Conservation (phyloP, 2,329 filamentous ascomycete species). For the Chrysoporthe puriensis region DNA sequence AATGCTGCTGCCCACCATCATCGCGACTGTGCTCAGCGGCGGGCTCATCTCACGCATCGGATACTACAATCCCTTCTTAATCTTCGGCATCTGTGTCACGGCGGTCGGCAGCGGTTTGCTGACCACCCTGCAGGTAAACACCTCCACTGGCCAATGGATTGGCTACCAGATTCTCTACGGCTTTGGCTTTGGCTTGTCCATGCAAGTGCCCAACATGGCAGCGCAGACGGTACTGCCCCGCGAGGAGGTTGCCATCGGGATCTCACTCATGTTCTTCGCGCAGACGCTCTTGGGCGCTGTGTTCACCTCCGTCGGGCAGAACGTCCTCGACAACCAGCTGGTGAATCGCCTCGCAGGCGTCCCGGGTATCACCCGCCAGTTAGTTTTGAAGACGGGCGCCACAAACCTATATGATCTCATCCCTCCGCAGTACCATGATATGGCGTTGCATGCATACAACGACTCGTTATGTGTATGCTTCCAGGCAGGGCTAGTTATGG, state of each 20-base stretch:
- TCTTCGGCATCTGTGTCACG: conserved; percentile 34
- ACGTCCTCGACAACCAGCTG: conserved; percentile 43
- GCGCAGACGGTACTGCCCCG: conserved; percentile 47
- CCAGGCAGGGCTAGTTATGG: conserved; percentile 58
- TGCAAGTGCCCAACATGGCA: conserved; percentile 42
- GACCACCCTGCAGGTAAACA: conserved; percentile 39
- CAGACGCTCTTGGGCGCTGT: conserved; percentile 52
- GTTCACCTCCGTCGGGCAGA: conserved; percentile 51
- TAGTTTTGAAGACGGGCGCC: conserved; percentile 43
- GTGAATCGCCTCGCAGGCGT: conserved; percentile 36
- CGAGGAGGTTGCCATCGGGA: conserved; percentile 50
- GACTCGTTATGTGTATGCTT: conserved; percentile 56
- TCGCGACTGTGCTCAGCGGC: conserved; percentile 33
- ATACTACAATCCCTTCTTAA: conserved; percentile 42
- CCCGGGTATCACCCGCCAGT: conserved; percentile 39
- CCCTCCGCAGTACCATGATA: conserved; percentile 44
- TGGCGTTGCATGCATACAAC: conserved; percentile 62
- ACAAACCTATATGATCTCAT: conserved; percentile 58
- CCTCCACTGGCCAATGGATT: conserved; percentile 40
- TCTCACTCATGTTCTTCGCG: conserved; percentile 49
- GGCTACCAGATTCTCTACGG: conserved; percentile 43
- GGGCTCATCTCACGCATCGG: conserved; percentile 35
- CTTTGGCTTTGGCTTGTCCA: conserved; percentile 40
- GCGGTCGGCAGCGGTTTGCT: conserved; percentile 40
- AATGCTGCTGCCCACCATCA: conserved; percentile 34